These are phyloP conservation scores for Mycena indigotica DNA, from an alignment of 768 basidiomycete species.

Conservation along the genomic window DNA sequence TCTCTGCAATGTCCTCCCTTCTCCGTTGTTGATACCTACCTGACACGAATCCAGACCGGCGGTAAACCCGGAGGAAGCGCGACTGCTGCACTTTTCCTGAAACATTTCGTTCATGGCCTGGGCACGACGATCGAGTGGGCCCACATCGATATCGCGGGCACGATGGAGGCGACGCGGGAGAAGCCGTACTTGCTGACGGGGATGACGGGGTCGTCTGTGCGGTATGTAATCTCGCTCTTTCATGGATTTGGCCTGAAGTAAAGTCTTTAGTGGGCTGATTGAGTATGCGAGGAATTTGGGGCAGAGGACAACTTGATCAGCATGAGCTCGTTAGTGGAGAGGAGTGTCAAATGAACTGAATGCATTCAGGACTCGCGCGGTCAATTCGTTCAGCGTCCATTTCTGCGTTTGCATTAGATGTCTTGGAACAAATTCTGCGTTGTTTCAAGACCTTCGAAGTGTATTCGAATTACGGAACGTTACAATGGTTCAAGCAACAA, in stretches of 20 bases:
- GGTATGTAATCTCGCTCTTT: constrained; percentile 9
- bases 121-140: constrained; percentile 88
- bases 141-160: constrained; percentile 81
- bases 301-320: too few species aligned
- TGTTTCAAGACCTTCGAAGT: too few species aligned
- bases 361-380: too few species aligned
- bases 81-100: constrained; percentile 88
- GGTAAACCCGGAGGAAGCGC: constrained; percentile 71
- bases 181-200: constrained; percentile 29
- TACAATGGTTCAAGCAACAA: too few species aligned
- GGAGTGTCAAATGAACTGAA: too few species aligned
- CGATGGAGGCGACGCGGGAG: constrained; percentile 53
- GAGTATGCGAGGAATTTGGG: neutral
- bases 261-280: neutral
- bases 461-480: too few species aligned
- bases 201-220: constrained; percentile 32
- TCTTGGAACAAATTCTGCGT: too few species aligned
- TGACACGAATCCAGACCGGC: constrained; percentile 51
- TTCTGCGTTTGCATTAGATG: too few species aligned
- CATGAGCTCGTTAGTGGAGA: too few species aligned
- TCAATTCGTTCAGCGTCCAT: too few species aligned
- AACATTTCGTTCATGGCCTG: constrained; percentile 76
- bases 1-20: constrained; percentile 62
- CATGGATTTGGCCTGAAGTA: neutral
- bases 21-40: too few species aligned